Base-by-base conservation (phyloP, 495 filamentous ascomycete genomes). In the Pyrenopolyporus hunteri region DNA sequence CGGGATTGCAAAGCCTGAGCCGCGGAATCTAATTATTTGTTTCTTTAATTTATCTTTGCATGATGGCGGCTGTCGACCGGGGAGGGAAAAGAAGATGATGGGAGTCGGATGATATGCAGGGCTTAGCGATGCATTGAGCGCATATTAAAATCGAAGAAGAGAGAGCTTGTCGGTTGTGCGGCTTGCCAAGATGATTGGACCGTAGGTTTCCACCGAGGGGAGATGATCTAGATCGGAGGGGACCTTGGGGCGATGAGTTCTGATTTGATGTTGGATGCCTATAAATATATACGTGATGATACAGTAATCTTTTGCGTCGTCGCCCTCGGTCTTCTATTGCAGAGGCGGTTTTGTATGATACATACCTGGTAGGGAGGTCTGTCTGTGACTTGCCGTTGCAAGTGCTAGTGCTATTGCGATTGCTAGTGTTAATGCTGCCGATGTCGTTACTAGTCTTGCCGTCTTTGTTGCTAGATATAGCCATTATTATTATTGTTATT, bases 91-190 rank as follows among this genome's bases (percentile, higher is more conserved):
- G 25, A 10, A 39, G 50, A 56, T 43, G 11, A 52, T 54, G 49
- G 54, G 51, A 52, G 57, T 59, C 48, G 28, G 33, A 60, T 65
- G 56, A 59, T 43, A 42, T 59, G 55, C 62, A 59, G 62, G 62
- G 56, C 56, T 56, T 47, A 59, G 60, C 35, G 60, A 64, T 64
- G 60, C 54, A 64, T 54, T 58, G 48, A 47, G 54, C 43, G 49
- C 23, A 50, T 64, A 64, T 55, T 49, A 48, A 37, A 64, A 56
- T 31, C 6, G 3, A 14, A n/a, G 16, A 36, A 32, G 28, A 51
- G 32, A 16, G 29, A 28, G 25, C 32, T 54, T 36, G 25, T 29
- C 2, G 22, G 32, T 48, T 39, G 19, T 40, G 37, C 19, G 37
- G 37, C 37, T 42, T 42, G 22, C 37, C 9, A 1, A 56, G 31